Evolutionary conservation across 768 basidiomycete species (phyloP).

Genomic region (Baorangia bicolor): DNA sequence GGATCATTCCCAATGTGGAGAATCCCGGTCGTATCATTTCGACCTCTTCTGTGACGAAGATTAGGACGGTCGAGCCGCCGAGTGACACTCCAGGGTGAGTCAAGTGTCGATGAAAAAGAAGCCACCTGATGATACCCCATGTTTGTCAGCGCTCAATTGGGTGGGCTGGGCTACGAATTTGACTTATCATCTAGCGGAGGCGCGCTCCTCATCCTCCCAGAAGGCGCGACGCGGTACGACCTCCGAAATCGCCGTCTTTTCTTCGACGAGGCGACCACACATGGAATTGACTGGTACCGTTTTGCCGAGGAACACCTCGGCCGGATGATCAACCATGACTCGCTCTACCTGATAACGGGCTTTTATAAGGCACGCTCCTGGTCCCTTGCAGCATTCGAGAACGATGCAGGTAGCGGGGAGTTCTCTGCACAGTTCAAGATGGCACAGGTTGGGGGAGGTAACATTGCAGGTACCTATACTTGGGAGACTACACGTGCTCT

Average conservation of each 20-base stretch:
- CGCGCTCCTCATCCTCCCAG: conserved; percentile 34
- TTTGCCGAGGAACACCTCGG: conserved; percentile 18
- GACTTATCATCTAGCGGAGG: conserved; percentile 21
- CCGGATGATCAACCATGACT: conserved; percentile 12
- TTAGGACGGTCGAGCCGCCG: background rate
- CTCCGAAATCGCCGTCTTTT: conserved; percentile 24
- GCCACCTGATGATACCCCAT: background rate
- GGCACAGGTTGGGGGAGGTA: background rate
- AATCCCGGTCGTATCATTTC: conserved; percentile 3
- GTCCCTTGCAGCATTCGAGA: conserved; percentile 24
- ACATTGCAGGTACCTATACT: conserved; percentile 1
- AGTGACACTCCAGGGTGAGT: background rate
- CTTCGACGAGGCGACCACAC: conserved; percentile 12
- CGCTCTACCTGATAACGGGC: conserved; percentile 25
- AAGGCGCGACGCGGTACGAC: conserved; percentile 25
- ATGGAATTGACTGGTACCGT: conserved; percentile 28
- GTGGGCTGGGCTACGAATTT: conserved; percentile 4
- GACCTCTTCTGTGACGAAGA: background rate
- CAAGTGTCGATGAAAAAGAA: background rate
- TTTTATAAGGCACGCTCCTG: conserved; percentile 18
- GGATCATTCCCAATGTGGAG: background rate
- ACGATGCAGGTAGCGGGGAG: background rate
- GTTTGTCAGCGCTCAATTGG: background rate
- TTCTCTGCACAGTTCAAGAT: conserved; percentile 8
- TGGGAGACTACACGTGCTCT: conserved; percentile 11